Evolutionary conservation across 805 yeast species (phyloP), one percentile per base, ranked within the genome.

Genomic region (Kuraishia capsulata): DNA sequence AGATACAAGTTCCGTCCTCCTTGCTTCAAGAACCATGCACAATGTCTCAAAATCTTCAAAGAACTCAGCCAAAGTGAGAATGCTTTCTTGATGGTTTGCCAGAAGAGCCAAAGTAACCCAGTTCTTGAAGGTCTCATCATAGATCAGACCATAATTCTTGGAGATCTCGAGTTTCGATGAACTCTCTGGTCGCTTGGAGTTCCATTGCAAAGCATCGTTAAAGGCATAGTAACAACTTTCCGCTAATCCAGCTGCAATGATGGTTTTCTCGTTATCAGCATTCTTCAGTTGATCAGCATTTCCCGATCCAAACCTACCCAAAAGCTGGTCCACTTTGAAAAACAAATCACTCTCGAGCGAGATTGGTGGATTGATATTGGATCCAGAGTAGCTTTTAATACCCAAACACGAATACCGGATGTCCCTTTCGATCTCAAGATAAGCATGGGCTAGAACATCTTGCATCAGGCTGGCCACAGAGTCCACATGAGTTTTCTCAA

Each of bases 11-110:
- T 39, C 37, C 28, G 52, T 63, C 46, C 73, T 61, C 38, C 64
- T 66, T 29, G 63, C 63, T n/a, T 69, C 75, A 5, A 74, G 54
- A 6, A 74, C 59, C 28, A 60, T 73, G 0, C 80, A 81, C 20
- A 88, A 57, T 1, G 89, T 76, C 25, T 72, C 62, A 48, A 80
- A 68, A 52, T 88, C 95, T 14, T 62, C 54, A 55, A 78, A 82
- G 20, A 67, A 62, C 44, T 84, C 94, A 0, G 87, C 74, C 21
- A 87, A 65, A 5, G 60, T 58, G 18, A 82, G 53, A 0, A 89
- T 83, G 20, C 74, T 76, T 5, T 64, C 61, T 29, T 68, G 31
- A 13, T 17, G 65, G 35, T 72, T 61, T 5, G 70, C 69, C 39
- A 72, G 54, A n/a, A 64, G 51, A 10, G 80, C 67, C 40, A 86